Percentiles rank a stretch among this genome's conserved stretches.
Conservation (phyloP, 257 asterid genomes). For the Leonotis leonurus region DNA sequence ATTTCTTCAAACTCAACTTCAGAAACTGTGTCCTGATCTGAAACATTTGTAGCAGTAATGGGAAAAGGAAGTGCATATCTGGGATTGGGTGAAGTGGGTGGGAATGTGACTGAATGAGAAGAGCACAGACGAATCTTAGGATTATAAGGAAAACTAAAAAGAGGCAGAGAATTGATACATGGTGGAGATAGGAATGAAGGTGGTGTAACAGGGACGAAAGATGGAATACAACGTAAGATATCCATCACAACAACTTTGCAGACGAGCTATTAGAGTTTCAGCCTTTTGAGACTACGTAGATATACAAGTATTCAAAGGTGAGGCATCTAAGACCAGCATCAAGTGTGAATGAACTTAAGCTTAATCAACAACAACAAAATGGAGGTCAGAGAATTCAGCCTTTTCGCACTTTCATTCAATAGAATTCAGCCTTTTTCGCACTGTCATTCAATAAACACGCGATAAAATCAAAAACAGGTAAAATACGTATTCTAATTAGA, state of each 20-base stretch:
- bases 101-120: slow-evolving; percentile 18
- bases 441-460: slow-evolving; percentile 8
- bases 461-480: too few relatives aligned
- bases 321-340: too few relatives aligned
- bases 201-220: slow-evolving; percentile 24
- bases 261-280: slow-evolving; percentile 10
- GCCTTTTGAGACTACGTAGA: too few relatives aligned
- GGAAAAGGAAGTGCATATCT: slow-evolving; percentile 24
- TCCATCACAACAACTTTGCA: slow-evolving; percentile 18
- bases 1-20: slow-evolving; percentile 50
- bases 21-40: slow-evolving; percentile 40
- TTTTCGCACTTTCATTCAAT: too few relatives aligned
- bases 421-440: too few relatives aligned
- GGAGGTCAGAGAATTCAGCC: background rate
- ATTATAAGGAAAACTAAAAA: background rate
- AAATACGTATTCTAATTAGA: too few relatives aligned
- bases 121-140: slow-evolving; percentile 9
- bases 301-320: background rate
- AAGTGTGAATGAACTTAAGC: background rate
- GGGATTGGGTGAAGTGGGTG: slow-evolving; percentile 9
- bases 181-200: slow-evolving; percentile 15
- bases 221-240: slow-evolving; percentile 25
- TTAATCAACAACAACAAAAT: background rate
- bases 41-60: slow-evolving; percentile 24
- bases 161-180: background rate